phyloP scores from a whole-genome alignment of 257 asterid genomes.

The Solanum virginianum region DNA sequence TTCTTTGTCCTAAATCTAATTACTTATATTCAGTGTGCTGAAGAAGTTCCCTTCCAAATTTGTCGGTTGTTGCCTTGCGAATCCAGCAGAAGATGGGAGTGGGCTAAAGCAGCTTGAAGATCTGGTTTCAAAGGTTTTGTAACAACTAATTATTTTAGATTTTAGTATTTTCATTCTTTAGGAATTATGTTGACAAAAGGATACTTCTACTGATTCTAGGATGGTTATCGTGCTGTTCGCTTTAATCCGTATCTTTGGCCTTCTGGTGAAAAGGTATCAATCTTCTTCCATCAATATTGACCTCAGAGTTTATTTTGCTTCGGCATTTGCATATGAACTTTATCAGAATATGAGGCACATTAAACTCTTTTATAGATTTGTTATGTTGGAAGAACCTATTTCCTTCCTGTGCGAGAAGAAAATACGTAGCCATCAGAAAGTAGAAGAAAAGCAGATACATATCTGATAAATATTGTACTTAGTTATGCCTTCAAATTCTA shows the following conservation, averaged over 20 bases:
- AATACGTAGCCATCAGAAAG: not conserved
- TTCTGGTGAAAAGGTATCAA: constrained; percentile 58
- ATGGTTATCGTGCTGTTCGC: constrained; percentile 84
- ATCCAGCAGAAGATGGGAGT: constrained; percentile 72
- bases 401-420: not conserved
- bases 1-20: not conserved
- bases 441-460: not conserved
- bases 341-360: not conserved
- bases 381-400: not conserved
- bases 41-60: constrained; percentile 66
- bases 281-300: not conserved
- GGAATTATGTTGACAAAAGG: not conserved
- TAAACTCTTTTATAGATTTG: not conserved
- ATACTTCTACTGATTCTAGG: constrained; percentile 25
- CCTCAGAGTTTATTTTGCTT: not conserved
- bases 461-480: not conserved
- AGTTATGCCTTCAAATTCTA: not conserved
- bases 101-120: constrained; percentile 61
- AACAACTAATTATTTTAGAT: not conserved
- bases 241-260: constrained; percentile 96
- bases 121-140: constrained; percentile 47
- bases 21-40: constrained; percentile 41
- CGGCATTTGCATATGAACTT: not conserved
- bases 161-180: not conserved
- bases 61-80: constrained; percentile 87